These are phyloP conservation scores for Tetrapyrgos nigripes DNA, from an alignment of 1,284 basidiomycete genomes.

Conservation along the genomic window DNA sequence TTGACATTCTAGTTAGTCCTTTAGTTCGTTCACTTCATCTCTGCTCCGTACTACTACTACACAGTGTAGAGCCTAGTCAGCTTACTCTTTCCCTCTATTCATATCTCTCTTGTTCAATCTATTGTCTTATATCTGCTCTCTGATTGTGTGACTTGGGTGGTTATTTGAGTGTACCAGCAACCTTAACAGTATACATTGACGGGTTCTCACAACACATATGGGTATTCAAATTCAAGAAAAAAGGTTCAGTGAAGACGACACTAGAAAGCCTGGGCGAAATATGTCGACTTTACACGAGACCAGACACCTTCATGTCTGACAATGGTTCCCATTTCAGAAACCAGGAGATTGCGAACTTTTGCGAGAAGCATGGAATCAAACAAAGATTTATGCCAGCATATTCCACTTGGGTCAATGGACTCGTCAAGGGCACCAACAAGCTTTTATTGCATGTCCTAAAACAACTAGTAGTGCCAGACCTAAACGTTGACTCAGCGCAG, in stretches of 20 bases:
- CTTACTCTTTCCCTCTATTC: too few species aligned
- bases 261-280: conserved; percentile 27
- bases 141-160: too few species aligned
- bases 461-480: too few species aligned
- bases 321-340: conserved; percentile 45
- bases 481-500: conserved; percentile 29
- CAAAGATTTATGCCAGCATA: conserved; percentile 38
- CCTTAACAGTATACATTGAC: conserved; percentile 38
- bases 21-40: too few species aligned
- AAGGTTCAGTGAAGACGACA: conserved; percentile 36
- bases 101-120: too few species aligned
- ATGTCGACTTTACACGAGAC: conserved; percentile 23
- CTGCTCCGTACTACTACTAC: too few species aligned
- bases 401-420: conserved; percentile 45
- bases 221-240: conserved; percentile 33
- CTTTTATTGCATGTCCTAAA: too few species aligned
- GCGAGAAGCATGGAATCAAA: conserved; percentile 25
- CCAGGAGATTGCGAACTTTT: conserved; percentile 34
- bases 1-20: too few species aligned
- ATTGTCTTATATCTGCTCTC: too few species aligned
- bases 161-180: too few species aligned
- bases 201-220: conserved; percentile 34
- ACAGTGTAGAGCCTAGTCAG: too few species aligned
- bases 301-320: conserved; percentile 44
- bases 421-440: conserved; percentile 40